Percentiles rank a stretch among this genome's conserved stretches.
Evolutionary conservation across 768 basidiomycete genomes (phyloP).

Genomic region (Leccinum arenicola): DNA sequence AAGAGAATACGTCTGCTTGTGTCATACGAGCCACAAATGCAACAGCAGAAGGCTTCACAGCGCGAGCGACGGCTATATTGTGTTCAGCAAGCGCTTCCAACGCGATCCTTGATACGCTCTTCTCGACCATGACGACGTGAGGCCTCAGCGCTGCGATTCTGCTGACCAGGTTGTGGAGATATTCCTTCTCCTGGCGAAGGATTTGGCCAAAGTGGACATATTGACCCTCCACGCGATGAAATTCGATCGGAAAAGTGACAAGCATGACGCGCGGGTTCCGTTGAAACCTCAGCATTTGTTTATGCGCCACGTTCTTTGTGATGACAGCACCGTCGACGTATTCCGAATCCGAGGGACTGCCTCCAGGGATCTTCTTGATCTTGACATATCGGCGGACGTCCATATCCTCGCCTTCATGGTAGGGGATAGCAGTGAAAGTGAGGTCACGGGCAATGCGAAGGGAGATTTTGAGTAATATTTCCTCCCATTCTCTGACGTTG

Average conservation of each 20-base stretch:
- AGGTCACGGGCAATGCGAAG: slow-evolving; percentile 84
- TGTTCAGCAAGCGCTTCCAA: slow-evolving; percentile 82
- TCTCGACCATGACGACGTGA: slow-evolving; percentile 88
- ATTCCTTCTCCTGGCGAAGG: slow-evolving; percentile 89
- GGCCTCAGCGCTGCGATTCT: slow-evolving; percentile 91
- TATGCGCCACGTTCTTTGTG: slow-evolving; percentile 97
- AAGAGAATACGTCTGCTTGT: slow-evolving; percentile 91
- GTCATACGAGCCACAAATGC: slow-evolving; percentile 91
- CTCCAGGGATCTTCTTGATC: slow-evolving; percentile 98
- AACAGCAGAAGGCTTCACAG: slow-evolving; percentile 86
- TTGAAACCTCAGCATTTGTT: slow-evolving; percentile 82
- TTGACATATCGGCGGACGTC: slow-evolving; percentile 94
- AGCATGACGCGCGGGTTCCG: slow-evolving; percentile 93
- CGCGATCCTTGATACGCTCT: slow-evolving; percentile 87
- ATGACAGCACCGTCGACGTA: slow-evolving; percentile 97
- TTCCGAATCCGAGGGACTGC: slow-evolving; percentile 88
- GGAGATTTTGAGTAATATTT: slow-evolving; percentile 74
- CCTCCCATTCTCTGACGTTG: slow-evolving; percentile 85
- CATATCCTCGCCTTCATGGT: slow-evolving; percentile 88
- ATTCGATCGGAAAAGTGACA: slow-evolving; percentile 92
- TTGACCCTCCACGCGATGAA: slow-evolving; percentile 88
- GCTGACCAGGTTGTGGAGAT: slow-evolving; percentile 80
- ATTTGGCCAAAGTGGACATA: slow-evolving; percentile 92
- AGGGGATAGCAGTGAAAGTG: slow-evolving; percentile 66
- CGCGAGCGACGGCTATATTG: slow-evolving; percentile 86